Evolutionary conservation across 768 basidiomycete genomes (phyloP).

Genomic region (Strobilomyces dryophilus): DNA sequence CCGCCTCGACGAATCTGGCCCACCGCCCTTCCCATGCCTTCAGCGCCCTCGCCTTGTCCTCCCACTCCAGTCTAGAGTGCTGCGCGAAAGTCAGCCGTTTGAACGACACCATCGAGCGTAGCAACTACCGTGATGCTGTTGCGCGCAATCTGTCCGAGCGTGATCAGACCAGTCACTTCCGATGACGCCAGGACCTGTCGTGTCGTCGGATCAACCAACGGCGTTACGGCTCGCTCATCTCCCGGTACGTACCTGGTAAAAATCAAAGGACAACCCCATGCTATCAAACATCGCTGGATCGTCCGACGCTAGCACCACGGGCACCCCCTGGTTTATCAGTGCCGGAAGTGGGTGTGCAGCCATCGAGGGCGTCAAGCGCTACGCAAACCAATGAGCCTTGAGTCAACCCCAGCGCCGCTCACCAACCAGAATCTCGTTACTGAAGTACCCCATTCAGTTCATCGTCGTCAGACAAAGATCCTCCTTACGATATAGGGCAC

Average conservation of each 20-base stretch:
- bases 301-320: slow-evolving; percentile 68
- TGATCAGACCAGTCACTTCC: slow-evolving; percentile 60
- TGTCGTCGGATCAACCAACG: neutral
- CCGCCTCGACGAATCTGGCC: slow-evolving; percentile 27
- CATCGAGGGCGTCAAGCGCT: slow-evolving; percentile 78
- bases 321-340: slow-evolving; percentile 69
- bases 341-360: slow-evolving; percentile 73
- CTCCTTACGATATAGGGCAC: slow-evolving; percentile 64
- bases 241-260: slow-evolving; percentile 52
- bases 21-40: slow-evolving; percentile 46
- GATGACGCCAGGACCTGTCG: slow-evolving; percentile 60
- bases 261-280: slow-evolving; percentile 75
- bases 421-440: neutral
- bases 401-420: neutral
- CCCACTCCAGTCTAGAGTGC: slow-evolving; percentile 44
- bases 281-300: slow-evolving; percentile 77
- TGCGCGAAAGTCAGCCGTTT: neutral
- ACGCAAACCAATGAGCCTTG: neutral
- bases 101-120: neutral
- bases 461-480: neutral
- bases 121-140: slow-evolving; percentile 55
- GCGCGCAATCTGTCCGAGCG: slow-evolving; percentile 57
- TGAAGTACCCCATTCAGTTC: slow-evolving; percentile 30
- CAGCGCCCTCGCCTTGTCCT: slow-evolving; percentile 40
- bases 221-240: neutral